A percentile compares a stretch with the other conserved stretches of the same genome.
Conservation (phyloP, 2,329 filamentous ascomycete genomes). For the Pyrenophora graminea region DNA sequence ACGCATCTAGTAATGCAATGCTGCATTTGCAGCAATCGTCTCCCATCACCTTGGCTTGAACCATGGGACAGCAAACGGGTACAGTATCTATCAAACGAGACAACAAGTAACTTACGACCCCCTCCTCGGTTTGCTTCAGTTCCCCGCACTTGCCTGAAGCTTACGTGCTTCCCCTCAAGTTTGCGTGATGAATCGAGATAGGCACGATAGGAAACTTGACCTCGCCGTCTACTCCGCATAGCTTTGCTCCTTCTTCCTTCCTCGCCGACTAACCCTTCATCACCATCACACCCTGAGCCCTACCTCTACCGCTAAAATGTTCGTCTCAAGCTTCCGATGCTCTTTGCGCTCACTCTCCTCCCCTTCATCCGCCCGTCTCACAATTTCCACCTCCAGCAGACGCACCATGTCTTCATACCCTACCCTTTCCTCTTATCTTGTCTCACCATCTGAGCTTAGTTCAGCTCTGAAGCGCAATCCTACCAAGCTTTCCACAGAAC, state of each 20-base stretch:
- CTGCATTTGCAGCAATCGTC: background rate
- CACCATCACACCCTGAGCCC: conserved; percentile 6
- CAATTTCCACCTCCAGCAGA: conserved; percentile 16
- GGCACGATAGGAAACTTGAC: conserved; percentile 14
- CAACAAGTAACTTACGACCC: conserved; percentile 3
- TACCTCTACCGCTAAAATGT: conserved; percentile 33
- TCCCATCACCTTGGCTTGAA: too few species aligned
- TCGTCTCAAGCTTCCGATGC: conserved; percentile 35
- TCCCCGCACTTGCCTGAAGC: conserved; percentile 14
- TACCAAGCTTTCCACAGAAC: conserved; percentile 77
- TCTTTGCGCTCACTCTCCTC: conserved; percentile 28
- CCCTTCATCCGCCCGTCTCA: conserved; percentile 14
- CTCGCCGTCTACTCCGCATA: conserved; percentile 21
- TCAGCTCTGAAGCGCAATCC: conserved; percentile 83
- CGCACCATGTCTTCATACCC: conserved; percentile 37
- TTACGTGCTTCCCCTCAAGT: conserved; percentile 5
- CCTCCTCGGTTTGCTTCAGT: conserved; percentile 9
- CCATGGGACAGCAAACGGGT: too few species aligned
- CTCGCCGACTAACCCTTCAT: conserved; percentile 6
- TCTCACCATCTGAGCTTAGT: conserved; percentile 80
- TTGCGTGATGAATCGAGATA: conserved; percentile 22
- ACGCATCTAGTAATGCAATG: background rate
- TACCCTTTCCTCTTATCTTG: conserved; percentile 76
- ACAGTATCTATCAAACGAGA: background rate
- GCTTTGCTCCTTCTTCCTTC: conserved; percentile 6